These are phyloP conservation scores for Ceratocystis cubensis DNA, from an alignment of 2,329 filamentous ascomycete species.

Conservation along the genomic window DNA sequence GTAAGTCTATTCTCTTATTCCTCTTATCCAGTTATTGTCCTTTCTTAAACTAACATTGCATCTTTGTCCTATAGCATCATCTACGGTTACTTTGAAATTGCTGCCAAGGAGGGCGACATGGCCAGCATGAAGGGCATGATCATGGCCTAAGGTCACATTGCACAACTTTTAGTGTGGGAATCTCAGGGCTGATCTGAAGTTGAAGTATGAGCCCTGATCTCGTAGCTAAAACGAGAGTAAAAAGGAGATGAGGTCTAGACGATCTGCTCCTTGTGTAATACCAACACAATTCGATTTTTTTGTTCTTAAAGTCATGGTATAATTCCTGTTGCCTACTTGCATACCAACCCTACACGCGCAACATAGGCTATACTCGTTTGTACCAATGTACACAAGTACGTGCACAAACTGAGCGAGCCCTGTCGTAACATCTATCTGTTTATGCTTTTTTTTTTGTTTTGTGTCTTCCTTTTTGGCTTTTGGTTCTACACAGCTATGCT, in stretches of 20 bases:
- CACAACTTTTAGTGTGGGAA: background rate
- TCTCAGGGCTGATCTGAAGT: background rate
- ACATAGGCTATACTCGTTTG: too few relatives aligned
- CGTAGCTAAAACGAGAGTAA: slow-evolving; percentile 5
- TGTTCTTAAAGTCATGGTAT: slow-evolving; percentile 16
- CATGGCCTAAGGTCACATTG: slow-evolving; percentile 42
- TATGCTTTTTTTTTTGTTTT: slow-evolving; percentile 2
- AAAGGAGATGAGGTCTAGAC: slow-evolving; percentile 18
- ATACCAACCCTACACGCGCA: too few relatives aligned
- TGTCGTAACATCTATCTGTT: slow-evolving; percentile 8
- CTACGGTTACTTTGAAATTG: slow-evolving; percentile 99
- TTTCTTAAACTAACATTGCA: slow-evolving; percentile 26
- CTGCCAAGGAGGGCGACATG: slow-evolving; percentile 95
- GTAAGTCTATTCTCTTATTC: slow-evolving; percentile 45
- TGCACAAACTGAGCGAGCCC: background rate
- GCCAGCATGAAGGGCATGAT: slow-evolving; percentile 65
- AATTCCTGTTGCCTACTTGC: background rate
- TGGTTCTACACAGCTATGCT: background rate
- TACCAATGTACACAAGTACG: background rate
- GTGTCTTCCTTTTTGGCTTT: background rate
- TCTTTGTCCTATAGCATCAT: slow-evolving; percentile 58
- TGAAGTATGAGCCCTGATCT: background rate
- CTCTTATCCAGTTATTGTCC: background rate
- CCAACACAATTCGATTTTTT: slow-evolving; percentile 18
- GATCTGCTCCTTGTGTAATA: slow-evolving; percentile 17